These are phyloP conservation scores for Hordeum marinum DNA, from an alignment of 176 grass and related monocot species.

Conservation along the genomic window DNA sequence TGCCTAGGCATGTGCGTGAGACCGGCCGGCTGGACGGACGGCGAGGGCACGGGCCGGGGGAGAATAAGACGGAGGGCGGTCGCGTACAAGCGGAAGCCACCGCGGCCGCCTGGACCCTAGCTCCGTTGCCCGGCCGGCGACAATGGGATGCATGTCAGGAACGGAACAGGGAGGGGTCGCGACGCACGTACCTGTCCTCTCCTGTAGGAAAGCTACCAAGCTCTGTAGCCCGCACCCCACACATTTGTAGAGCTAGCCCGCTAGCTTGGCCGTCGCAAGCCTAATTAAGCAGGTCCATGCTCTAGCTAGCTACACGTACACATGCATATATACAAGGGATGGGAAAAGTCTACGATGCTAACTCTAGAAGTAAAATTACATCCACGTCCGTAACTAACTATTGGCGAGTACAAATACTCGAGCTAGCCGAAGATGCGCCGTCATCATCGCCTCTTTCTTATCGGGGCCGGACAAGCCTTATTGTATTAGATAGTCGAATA, in stretches of 20 bases:
- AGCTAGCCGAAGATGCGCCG: too few relatives aligned
- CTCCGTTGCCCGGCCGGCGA: constrained; percentile 2
- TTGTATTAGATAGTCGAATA: too few relatives aligned
- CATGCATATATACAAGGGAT: neutral
- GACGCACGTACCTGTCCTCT: neutral
- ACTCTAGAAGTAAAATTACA: too few relatives aligned
- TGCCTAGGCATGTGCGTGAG: neutral
- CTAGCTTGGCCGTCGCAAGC: neutral
- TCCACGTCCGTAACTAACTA: too few relatives aligned
- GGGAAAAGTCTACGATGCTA: too few relatives aligned
- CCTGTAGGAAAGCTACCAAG: constrained; percentile 17
- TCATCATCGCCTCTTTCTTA: too few relatives aligned
- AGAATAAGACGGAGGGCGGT: constrained; percentile 11
- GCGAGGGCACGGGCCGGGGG: neutral
- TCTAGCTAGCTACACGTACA: too few relatives aligned
- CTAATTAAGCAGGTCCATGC: neutral
- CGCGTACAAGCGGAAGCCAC: neutral
- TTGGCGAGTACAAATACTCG: too few relatives aligned
- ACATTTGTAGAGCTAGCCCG: neutral
- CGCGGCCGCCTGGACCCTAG: neutral
- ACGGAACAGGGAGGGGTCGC: neutral
- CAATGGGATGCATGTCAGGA: neutral
- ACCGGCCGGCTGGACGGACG: neutral
- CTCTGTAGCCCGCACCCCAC: neutral
- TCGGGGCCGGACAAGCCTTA: too few relatives aligned